phyloP scores from a whole-genome alignment of 1,139 yeast species.

The Entelexis paramagnoliae region DNA sequence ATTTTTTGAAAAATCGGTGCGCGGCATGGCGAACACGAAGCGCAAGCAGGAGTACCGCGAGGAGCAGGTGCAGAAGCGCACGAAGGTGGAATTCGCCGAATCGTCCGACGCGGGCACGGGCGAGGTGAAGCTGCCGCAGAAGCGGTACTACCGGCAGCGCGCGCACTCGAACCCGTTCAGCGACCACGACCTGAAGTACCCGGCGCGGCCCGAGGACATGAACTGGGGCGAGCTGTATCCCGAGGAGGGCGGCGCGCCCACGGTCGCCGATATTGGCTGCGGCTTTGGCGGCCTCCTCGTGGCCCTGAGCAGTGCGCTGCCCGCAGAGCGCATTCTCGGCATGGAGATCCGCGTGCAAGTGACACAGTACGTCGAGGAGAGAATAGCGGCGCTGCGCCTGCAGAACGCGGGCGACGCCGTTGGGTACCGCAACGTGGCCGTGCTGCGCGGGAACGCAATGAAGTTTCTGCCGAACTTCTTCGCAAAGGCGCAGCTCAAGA shows the following conservation, averaged over 20 bases:
- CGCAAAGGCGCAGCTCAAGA: slow-evolving; percentile 56
- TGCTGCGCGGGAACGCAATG: slow-evolving; percentile 93
- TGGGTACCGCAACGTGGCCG: slow-evolving; percentile 71
- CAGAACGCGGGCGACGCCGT: slow-evolving; percentile 32
- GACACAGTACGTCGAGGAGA: slow-evolving; percentile 90
- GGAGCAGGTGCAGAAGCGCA: slow-evolving; percentile 34
- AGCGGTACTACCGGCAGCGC: slow-evolving; percentile 86
- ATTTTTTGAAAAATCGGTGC: too few species aligned
- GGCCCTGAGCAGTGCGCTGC: slow-evolving; percentile 67
- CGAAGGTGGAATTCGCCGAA: slow-evolving; percentile 30
- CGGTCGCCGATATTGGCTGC: slow-evolving; percentile 94
- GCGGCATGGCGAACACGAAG: slow-evolving; percentile 23
- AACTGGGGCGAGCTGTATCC: slow-evolving; percentile 64
- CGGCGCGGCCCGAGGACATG: slow-evolving; percentile 70
- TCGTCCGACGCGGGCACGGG: slow-evolving; percentile 21
- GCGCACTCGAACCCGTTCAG: slow-evolving; percentile 98
- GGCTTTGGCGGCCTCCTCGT: slow-evolving; percentile 92
- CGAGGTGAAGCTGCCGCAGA: slow-evolving; percentile 38
- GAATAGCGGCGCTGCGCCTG: slow-evolving; percentile 77
- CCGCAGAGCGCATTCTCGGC: slow-evolving; percentile 66
- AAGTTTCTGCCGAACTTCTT: slow-evolving; percentile 92
- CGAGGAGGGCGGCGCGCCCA: slow-evolving; percentile 40
- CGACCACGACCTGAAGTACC: slow-evolving; percentile 87
- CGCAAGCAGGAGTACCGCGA: slow-evolving; percentile 35
- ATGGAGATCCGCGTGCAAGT: slow-evolving; percentile 98